Conservation (phyloP, 2,329 filamentous ascomycete genomes). For the Alternaria incomplexa region DNA sequence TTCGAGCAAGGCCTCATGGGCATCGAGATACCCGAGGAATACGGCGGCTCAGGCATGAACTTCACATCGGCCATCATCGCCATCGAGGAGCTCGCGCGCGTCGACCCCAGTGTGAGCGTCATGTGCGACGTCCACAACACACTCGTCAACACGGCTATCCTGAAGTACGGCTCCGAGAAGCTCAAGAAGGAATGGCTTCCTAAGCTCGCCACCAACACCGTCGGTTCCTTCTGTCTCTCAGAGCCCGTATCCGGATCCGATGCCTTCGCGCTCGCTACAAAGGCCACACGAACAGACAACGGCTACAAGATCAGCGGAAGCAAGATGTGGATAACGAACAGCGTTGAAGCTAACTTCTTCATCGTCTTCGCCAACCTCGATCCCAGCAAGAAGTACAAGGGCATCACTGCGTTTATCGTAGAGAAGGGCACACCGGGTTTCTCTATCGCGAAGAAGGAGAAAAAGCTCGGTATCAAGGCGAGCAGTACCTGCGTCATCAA, state of each 20-base stretch:
- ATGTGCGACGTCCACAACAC: conserved; percentile 98
- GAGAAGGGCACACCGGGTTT: conserved; percentile 91
- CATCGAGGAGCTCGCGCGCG: conserved; percentile 93
- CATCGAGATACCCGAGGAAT: conserved; percentile 96
- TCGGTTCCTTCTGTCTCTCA: conserved; percentile 89
- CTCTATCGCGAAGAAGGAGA: conserved; percentile 98
- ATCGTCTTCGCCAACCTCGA: conserved; percentile 98
- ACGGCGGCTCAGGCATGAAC: conserved; percentile 96
- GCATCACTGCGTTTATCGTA: conserved; percentile 94
- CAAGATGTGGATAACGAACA: conserved; percentile 99
- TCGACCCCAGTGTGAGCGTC: conserved; percentile 94
- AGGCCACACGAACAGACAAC: conserved; percentile 79
- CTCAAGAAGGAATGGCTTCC: conserved; percentile 88
- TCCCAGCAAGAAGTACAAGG: conserved; percentile 91
- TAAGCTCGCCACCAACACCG: conserved; percentile 85
- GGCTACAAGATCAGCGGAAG: conserved; percentile 88
- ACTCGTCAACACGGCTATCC: conserved; percentile 88
- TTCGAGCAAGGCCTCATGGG: conserved; percentile 99
- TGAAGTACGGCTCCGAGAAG: conserved; percentile 80
- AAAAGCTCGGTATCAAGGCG: conserved; percentile 96
- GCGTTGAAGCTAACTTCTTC: conserved; percentile 90
- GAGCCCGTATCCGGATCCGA: conserved; percentile 94
- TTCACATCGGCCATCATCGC: conserved; percentile 95
- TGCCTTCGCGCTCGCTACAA: conserved; percentile 92
- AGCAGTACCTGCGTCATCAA: conserved; percentile 97